Percentiles rank a stretch among this genome's conserved stretches.
Conservation (phyloP, 2,329 filamentous ascomycete species). For the Trichoderma citrinoviride region DNA sequence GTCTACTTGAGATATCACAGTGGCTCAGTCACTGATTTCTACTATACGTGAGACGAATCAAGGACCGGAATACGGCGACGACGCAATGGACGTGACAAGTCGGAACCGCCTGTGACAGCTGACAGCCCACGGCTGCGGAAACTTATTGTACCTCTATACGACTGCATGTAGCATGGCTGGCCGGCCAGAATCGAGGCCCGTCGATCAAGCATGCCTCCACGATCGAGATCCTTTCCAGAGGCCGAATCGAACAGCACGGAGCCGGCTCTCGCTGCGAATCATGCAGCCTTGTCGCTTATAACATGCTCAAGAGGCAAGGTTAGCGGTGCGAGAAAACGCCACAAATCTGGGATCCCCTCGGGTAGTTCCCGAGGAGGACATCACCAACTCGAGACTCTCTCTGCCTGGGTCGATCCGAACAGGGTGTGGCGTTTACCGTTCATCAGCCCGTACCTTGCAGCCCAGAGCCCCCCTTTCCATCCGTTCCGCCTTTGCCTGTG, state of each 20-base stretch:
- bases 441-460: slow-evolving; percentile 8
- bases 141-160: neutral
- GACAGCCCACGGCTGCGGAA: neutral
- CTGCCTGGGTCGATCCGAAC: neutral
- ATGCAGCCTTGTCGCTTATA: neutral
- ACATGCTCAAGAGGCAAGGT: neutral
- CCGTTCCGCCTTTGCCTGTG: neutral
- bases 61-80: neutral
- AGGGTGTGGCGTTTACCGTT: neutral
- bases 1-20: too few relatives aligned
- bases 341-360: neutral
- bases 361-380: neutral
- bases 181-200: neutral
- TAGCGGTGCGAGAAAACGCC: neutral
- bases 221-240: neutral
- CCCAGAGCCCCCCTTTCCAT: neutral
- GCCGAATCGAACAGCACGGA: neutral
- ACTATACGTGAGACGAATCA: neutral
- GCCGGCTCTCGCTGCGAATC: neutral
- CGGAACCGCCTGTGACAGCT: neutral
- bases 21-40: neutral
- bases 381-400: neutral
- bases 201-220: neutral
- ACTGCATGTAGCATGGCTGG: too few relatives aligned
- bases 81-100: neutral